Base-by-base conservation (phyloP, 2,329 filamentous ascomycete species). In the Diaporthe vaccinii region DNA sequence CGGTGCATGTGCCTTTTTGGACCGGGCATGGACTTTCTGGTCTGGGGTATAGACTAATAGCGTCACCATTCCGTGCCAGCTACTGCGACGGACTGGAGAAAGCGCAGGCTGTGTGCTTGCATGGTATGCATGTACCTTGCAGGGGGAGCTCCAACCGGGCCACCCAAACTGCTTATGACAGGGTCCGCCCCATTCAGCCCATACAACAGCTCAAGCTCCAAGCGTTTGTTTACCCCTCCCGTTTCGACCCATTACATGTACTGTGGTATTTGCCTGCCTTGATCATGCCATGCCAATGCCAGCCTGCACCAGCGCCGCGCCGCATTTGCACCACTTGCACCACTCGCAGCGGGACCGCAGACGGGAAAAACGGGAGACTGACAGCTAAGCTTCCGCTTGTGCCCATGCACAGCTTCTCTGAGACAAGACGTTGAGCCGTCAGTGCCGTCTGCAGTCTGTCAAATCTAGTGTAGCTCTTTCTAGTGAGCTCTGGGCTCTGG, bases 51-150 rank as follows among this genome's bases (percentile, higher is more conserved):
- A 58, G 59, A 65, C 59, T 61, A 39, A 44, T 53, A 51, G 58
- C 73, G 73, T 75, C 73, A 75, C 67, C 68, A 72, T 75, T 57
- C 36, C 65, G 65, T 61, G 53, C 55, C 39, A 28, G 55, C 55
- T 67, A 22, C 46, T 34, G 44, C 34, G 25, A 28, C 17, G 34
- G 41, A 31, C 51, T 70, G 34, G 67, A 20, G 46, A 34, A 55
- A 8, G 44, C 10, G 41, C 31, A 68, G 62, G 62, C 46, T 49
- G 28, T 51, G 44, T 68, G 49, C 62, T 34, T 68, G 49, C 17
- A 49, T 28, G 10, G 3, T 25, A 46, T 41, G 68, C 36, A 72
- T 44, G 69, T 72, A 72, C 69, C 69, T 72, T 71, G 68, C 68
- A 71, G 68, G 51, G 67, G 22, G 68, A 71, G 68, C 68, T 71